These are phyloP conservation scores for Neocucurbitaria cava DNA, from an alignment of 2,329 filamentous ascomycete genomes.

Conservation along the genomic window DNA sequence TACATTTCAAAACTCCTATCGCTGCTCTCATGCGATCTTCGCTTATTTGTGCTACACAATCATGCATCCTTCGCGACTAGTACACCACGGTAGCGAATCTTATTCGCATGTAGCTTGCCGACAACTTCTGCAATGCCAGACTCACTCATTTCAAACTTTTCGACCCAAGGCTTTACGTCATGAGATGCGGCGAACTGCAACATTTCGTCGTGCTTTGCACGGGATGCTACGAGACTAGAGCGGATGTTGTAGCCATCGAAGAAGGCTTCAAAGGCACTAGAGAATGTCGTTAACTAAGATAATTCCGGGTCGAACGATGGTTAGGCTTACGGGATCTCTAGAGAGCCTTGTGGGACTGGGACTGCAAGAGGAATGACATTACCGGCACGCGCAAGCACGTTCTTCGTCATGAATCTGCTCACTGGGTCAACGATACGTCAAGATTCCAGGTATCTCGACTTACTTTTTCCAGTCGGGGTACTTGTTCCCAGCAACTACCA, in stretches of 20 bases:
- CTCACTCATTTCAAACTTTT: conserved; percentile 29
- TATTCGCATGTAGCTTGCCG: conserved; percentile 21
- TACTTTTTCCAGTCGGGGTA: conserved; percentile 34
- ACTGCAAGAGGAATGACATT: conserved; percentile 27
- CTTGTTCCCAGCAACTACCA: conserved; percentile 26
- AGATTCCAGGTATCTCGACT: neutral
- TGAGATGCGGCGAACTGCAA: conserved; percentile 25
- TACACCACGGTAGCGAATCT: conserved; percentile 29
- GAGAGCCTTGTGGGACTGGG: conserved; percentile 19
- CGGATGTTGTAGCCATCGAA: conserved; percentile 28
- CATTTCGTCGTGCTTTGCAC: conserved; percentile 30
- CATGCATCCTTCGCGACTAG: conserved; percentile 18
- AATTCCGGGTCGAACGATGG: neutral
- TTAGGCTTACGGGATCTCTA: conserved; percentile 21
- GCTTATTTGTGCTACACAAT: neutral
- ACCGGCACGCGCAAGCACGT: conserved; percentile 25
- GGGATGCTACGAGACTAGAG: conserved; percentile 27
- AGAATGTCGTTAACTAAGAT: neutral
- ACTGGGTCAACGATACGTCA: neutral
- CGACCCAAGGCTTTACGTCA: conserved; percentile 26
- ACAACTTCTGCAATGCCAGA: conserved; percentile 23
- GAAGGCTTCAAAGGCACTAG: conserved; percentile 22
- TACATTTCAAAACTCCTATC: neutral
- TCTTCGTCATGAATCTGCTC: conserved; percentile 23
- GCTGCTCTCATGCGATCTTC: neutral